Evolutionary conservation across 2,329 filamentous ascomycete genomes (phyloP).

Genomic region (Akanthomyces lecanii): DNA sequence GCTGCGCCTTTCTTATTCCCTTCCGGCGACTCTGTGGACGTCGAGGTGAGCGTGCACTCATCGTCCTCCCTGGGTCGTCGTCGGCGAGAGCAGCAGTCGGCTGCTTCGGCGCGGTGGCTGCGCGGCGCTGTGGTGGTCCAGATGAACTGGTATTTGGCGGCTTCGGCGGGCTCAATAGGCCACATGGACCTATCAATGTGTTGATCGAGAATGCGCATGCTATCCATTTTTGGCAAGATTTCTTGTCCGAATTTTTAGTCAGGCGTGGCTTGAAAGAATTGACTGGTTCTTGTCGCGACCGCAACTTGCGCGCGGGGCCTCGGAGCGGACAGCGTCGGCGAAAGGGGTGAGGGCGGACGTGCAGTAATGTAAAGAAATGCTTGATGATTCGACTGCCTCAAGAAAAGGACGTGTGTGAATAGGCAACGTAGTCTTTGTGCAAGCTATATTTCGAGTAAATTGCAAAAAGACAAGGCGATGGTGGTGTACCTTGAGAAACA

Average conservation of each 20-base stretch:
- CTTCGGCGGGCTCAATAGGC: slow-evolving; percentile 7
- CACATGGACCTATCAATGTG: slow-evolving; percentile 8
- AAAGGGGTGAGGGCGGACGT: not conserved
- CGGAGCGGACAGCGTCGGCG: not conserved
- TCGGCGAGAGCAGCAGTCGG: too few species aligned
- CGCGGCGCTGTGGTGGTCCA: not conserved
- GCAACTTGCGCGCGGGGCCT: too few species aligned
- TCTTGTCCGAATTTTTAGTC: too few species aligned
- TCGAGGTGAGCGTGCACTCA: not conserved
- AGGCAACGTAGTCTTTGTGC: too few species aligned
- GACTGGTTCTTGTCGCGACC: not conserved
- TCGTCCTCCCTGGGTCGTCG: not conserved
- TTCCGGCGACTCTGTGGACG: not conserved
- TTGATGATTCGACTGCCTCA: too few species aligned
- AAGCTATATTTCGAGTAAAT: too few species aligned
- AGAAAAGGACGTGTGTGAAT: too few species aligned
- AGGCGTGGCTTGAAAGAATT: too few species aligned
- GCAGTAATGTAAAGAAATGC: not conserved
- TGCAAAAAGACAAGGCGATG: not conserved
- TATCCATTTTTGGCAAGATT: not conserved
- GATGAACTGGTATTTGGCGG: slow-evolving; percentile 8
- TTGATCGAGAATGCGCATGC: slow-evolving; percentile 11
- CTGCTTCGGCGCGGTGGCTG: not conserved
- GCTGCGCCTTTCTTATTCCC: too few species aligned
- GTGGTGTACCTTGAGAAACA: not conserved